These are phyloP conservation scores for Globisporangium nodosum DNA, from an alignment of 352 stramenopile species.

Conservation along the genomic window DNA sequence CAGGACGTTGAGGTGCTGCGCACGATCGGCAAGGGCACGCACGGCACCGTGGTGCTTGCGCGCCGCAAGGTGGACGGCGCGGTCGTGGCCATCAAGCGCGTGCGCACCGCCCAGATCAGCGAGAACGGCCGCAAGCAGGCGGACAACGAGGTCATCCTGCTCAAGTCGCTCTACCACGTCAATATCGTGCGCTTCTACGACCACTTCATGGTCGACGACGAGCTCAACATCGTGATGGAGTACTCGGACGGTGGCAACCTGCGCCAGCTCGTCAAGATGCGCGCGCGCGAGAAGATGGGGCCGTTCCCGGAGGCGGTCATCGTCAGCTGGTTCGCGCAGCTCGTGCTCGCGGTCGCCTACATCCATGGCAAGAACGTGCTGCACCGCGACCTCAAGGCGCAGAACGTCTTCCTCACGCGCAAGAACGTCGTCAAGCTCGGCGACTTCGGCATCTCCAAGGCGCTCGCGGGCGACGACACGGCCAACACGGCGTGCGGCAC, in stretches of 20 bases:
- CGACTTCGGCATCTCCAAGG: slow-evolving; percentile 88
- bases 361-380: slow-evolving; percentile 88
- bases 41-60: slow-evolving; percentile 80
- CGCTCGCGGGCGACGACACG: slow-evolving; percentile 68
- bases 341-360: slow-evolving; percentile 80
- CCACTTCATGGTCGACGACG: slow-evolving; percentile 80
- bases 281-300: slow-evolving; percentile 70
- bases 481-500: slow-evolving; percentile 82
- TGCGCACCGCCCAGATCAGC: slow-evolving; percentile 71
- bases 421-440: slow-evolving; percentile 87
- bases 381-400: slow-evolving; percentile 83
- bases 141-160: slow-evolving; percentile 86
- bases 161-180: slow-evolving; percentile 87
- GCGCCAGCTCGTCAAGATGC: slow-evolving; percentile 76
- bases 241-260: slow-evolving; percentile 83
- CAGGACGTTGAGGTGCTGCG: slow-evolving; percentile 81
- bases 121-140: slow-evolving; percentile 84
- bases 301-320: slow-evolving; percentile 81
- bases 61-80: slow-evolving; percentile 70
- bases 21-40: slow-evolving; percentile 83
- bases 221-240: slow-evolving; percentile 90
- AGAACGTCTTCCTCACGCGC: slow-evolving; percentile 86
- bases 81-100: slow-evolving; percentile 82
- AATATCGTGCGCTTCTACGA: slow-evolving; percentile 90
- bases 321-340: slow-evolving; percentile 85